phyloP scores from a whole-genome alignment of 495 filamentous ascomycete species.

The Neurospora cerealis region DNA sequence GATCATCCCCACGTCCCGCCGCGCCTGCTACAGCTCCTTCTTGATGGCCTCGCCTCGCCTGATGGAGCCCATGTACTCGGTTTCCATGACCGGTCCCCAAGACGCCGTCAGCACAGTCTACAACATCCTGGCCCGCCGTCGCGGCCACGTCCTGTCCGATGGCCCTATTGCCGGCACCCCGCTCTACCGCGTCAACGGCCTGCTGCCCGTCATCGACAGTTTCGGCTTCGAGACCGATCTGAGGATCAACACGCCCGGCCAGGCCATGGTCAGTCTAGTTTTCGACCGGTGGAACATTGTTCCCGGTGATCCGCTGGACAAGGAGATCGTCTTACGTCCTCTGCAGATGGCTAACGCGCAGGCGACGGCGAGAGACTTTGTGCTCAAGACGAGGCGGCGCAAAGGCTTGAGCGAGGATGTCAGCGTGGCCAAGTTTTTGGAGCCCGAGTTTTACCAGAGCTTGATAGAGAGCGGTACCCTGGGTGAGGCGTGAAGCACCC shows the following conservation, averaged over 20 bases:
- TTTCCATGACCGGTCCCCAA: constrained; percentile 86
- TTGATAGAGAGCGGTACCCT: constrained; percentile 83
- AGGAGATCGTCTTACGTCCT: constrained; percentile 68
- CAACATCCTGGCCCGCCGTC: constrained; percentile 76
- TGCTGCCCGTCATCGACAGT: constrained; percentile 90
- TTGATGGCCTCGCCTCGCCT: constrained; percentile 91
- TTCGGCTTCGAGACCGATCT: constrained; percentile 98
- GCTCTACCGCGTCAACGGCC: constrained; percentile 80
- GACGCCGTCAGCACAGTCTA: constrained; percentile 83
- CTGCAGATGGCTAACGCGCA: constrained; percentile 78
- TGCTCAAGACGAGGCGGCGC: constrained; percentile 84
- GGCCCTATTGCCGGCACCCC: constrained; percentile 91
- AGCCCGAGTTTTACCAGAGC: constrained; percentile 82
- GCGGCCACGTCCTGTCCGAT: constrained; percentile 88
- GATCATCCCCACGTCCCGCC: constrained; percentile 88
- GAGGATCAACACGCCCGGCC: constrained; percentile 89
- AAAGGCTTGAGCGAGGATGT: constrained; percentile 96
- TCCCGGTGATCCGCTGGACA: constrained; percentile 89
- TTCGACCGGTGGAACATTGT: constrained; percentile 96
- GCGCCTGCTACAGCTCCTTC: constrained; percentile 89
- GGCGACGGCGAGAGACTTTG: constrained; percentile 89
- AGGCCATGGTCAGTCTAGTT: constrained; percentile 78
- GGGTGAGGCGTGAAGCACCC: constrained; percentile 28
- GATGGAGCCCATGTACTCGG: constrained; percentile 91
- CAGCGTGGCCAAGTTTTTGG: constrained; percentile 87